These are phyloP conservation scores for Calonectria pteridis DNA, from an alignment of 2,329 filamentous ascomycete species.

Conservation along the genomic window DNA sequence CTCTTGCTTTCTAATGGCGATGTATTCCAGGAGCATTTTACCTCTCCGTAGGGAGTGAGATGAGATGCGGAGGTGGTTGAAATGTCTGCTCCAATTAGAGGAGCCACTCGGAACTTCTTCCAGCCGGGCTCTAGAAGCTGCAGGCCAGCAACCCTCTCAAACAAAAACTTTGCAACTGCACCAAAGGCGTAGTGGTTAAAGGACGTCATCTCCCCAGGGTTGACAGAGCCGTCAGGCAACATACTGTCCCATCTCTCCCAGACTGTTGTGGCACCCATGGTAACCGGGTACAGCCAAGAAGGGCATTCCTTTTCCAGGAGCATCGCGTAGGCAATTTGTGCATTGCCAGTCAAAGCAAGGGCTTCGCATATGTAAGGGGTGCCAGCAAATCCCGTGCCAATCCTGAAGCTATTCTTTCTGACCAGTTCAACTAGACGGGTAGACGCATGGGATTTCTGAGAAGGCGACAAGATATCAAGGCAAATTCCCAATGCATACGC, in stretches of 20 bases:
- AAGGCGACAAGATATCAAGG: constrained; percentile 15
- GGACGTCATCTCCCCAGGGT: constrained; percentile 54
- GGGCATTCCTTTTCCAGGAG: constrained; percentile 48
- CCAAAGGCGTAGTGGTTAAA: constrained; percentile 57
- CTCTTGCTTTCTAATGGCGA: background rate
- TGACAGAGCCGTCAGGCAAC: constrained; percentile 50
- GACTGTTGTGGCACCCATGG: constrained; percentile 53
- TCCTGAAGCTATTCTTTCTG: constrained; percentile 25
- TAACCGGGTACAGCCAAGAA: constrained; percentile 52
- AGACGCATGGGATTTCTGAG: constrained; percentile 8
- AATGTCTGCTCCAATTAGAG: background rate
- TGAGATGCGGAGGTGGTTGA: background rate
- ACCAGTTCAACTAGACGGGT: constrained; percentile 21
- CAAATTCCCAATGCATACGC: constrained; percentile 28
- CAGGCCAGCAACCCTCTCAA: constrained; percentile 32
- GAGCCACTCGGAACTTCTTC: constrained; percentile 12
- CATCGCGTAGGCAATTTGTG: constrained; percentile 48
- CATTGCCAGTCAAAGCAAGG: background rate
- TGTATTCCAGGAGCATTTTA: background rate
- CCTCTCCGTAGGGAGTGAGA: background rate
- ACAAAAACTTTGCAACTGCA: constrained; percentile 52
- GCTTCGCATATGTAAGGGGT: constrained; percentile 46
- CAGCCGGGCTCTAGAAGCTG: constrained; percentile 27
- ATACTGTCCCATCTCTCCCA: constrained; percentile 57
- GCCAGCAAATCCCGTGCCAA: constrained; percentile 48